Evolutionary conservation across 2,329 filamentous ascomycete species (phyloP), one percentile per base, ranked within the genome.

Genomic region (Emergomyces orientalis): DNA sequence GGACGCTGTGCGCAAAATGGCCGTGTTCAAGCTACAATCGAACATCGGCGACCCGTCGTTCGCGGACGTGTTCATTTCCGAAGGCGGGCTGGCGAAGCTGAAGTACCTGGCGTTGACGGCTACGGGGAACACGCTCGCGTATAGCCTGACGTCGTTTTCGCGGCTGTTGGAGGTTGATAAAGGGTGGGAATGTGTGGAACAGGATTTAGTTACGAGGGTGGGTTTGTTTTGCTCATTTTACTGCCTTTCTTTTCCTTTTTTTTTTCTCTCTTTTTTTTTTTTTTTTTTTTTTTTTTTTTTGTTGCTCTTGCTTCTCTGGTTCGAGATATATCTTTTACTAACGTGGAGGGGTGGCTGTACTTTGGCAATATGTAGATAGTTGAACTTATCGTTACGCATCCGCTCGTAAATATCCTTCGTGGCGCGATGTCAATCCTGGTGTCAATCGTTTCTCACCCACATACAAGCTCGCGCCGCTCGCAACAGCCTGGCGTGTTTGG

Each of bases 351-450:
- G n/a, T n/a, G 37, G 54, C 17, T 9, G 7, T n/a, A 9, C 11
- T 25, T 60, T 63, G 25, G 34, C 13, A 41, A 37, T 39, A 27
- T 65, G 56, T 70, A 87, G 80, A 86, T 96, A 65, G 92, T 97
- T 69, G 89, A 97, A 75, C 82, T 99, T 60, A 91, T 97, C 66
- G 93, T 97, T 69, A 93, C 87, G 39, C 94, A 97, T 74, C 94
- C 93, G 30, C 84, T 99, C 65, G 94, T 99, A 76, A 99, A 99
- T 74, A 97, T 97, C 72, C 85, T 99, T 64, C 86, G 94, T 67
- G 94, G 94, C 70, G 93, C 93, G 71, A 96, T 99, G 89, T 93
- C 91, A 56, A 95, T 99, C 65, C 84, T 99, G 62, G 93, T 96
- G 56, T 91, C 92, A 14, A 88, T 97, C 63, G 93, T 99, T 60